Percentiles rank a stretch among this genome's conserved stretches.
These are phyloP conservation scores for Metschnikowia drakensbergensis DNA, from an alignment of 805 yeast genomes.

Conservation along the genomic window DNA sequence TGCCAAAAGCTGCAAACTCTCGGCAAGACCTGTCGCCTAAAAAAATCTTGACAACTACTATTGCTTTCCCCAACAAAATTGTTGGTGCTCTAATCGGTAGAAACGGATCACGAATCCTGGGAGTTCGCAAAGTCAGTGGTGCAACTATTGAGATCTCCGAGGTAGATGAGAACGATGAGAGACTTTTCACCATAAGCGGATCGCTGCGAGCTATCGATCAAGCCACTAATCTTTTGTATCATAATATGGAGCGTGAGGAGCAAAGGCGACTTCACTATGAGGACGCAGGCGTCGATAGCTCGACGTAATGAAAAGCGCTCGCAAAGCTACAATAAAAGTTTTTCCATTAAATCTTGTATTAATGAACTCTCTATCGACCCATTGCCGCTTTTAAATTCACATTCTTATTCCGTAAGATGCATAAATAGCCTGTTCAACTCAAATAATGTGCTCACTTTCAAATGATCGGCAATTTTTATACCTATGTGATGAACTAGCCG, in stretches of 20 bases:
- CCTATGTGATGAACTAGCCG: no score
- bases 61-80: conserved; percentile 69
- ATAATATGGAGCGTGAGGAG: conserved; percentile 56
- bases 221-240: conserved; percentile 55
- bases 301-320: not conserved
- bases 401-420: not conserved
- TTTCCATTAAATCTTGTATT: not conserved
- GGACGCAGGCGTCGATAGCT: not conserved
- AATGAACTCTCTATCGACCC: not conserved
- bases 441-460: not conserved
- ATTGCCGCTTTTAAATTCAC: not conserved
- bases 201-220: conserved; percentile 50
- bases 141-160: conserved; percentile 76
- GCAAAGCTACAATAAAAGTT: not conserved
- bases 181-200: conserved; percentile 72
- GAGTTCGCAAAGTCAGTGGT: conserved; percentile 72
- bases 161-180: conserved; percentile 56
- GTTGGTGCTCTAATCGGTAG: conserved; percentile 91
- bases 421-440: not conserved
- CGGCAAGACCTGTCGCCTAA: not conserved
- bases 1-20: conserved; percentile 38
- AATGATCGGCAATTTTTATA: no score
- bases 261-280: conserved; percentile 32
- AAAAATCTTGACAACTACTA: conserved; percentile 30
- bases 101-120: conserved; percentile 81